Conservation (phyloP, 139 green algal genomes). For the Axilococcus clingmanii region DNA sequence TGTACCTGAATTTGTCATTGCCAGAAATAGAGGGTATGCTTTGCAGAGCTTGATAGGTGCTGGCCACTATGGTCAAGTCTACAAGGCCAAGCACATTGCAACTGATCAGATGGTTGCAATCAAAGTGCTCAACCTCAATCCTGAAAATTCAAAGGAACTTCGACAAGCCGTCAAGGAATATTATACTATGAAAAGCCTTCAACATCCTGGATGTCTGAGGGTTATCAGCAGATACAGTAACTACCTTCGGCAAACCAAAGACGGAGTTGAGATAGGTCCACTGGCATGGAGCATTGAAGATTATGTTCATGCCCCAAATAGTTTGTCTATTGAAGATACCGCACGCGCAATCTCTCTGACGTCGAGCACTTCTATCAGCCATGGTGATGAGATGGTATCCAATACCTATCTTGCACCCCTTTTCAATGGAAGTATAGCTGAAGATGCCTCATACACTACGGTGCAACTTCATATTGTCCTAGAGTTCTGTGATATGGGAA, state of each 20-base stretch:
- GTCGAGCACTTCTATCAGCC: not conserved
- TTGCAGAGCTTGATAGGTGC: constrained; percentile 6
- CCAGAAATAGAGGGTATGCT: not conserved
- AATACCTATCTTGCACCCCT: no score
- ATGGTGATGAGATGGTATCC: no score
- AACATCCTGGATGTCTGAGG: constrained; percentile 1
- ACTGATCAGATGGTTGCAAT: constrained; percentile 7
- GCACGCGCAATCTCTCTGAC: not conserved
- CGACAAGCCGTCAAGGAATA: constrained; percentile 5
- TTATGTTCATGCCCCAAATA: not conserved
- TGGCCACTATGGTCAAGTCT: constrained; percentile 20
- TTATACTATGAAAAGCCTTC: constrained; percentile 3
- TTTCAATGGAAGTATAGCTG: no score
- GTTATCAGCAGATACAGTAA: constrained; percentile 13
- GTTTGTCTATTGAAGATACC: not conserved
- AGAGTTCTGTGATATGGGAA: constrained; percentile 16
- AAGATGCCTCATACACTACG: not conserved
- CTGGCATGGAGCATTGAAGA: not conserved
- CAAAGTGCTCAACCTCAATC: constrained; percentile 15
- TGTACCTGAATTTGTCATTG: constrained; percentile 7
- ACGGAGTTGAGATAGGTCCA: not conserved
- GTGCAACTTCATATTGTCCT: constrained; percentile 21
- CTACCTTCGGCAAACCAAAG: not conserved
- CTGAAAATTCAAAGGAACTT: constrained; percentile 4
- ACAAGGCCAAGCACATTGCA: not conserved